These are phyloP conservation scores for Coriaria nepalensis DNA, from an alignment of 306 rosid species.

Conservation along the genomic window DNA sequence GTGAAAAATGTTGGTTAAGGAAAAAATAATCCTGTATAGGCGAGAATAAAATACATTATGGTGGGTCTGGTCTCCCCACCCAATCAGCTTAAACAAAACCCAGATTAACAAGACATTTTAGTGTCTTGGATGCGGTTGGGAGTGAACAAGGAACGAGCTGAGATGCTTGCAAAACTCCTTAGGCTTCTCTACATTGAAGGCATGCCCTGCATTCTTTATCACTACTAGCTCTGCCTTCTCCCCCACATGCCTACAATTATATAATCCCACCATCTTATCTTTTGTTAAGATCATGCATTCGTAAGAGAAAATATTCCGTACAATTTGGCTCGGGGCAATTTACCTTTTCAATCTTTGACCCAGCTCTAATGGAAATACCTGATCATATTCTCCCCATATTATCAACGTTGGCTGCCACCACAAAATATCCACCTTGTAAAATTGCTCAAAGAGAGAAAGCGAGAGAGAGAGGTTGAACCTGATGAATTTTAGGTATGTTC, in stretches of 20 bases:
- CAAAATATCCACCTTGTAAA: not conserved
- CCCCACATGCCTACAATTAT: slow-evolving; percentile 62
- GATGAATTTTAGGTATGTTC: slow-evolving; percentile 46
- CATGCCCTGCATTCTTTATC: slow-evolving; percentile 66
- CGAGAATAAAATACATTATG: too few relatives aligned
- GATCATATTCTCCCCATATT: slow-evolving; percentile 71
- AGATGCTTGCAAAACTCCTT: slow-evolving; percentile 42
- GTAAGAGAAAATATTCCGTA: too few relatives aligned
- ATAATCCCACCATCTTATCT: too few relatives aligned
- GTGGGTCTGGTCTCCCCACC: too few relatives aligned
- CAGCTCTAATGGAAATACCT: slow-evolving; percentile 46
- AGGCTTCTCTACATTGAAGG: slow-evolving; percentile 37
- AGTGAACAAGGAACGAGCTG: slow-evolving; percentile 39
- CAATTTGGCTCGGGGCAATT: too few relatives aligned
- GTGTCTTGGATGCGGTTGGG: not conserved
- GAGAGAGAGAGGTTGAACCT: slow-evolving; percentile 26
- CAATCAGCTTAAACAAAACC: too few relatives aligned
- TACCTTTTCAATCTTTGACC: slow-evolving; percentile 54
- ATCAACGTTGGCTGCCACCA: slow-evolving; percentile 50
- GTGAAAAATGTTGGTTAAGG: too few relatives aligned
- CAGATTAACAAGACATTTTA: too few relatives aligned
- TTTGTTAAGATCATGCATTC: too few relatives aligned
- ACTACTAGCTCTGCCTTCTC: slow-evolving; percentile 52
- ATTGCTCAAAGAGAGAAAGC: too few relatives aligned
- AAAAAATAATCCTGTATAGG: too few relatives aligned